phyloP scores from a whole-genome alignment of 768 basidiomycete genomes.

The Tylopilus subfusipes region DNA sequence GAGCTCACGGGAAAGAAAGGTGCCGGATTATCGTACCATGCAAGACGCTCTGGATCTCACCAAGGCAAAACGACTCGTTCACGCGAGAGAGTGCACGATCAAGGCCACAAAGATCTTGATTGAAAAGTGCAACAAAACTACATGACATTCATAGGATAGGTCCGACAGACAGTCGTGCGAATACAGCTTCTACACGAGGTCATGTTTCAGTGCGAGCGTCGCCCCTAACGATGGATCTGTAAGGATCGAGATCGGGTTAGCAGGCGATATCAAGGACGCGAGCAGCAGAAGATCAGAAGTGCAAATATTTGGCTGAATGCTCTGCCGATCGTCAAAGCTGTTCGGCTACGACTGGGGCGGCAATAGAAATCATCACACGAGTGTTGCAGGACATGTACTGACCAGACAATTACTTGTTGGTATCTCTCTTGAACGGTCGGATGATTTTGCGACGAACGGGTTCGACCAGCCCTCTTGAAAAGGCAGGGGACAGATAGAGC shows the following conservation, averaged over 20 bases:
- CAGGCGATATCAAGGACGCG: background rate
- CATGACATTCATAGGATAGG: background rate
- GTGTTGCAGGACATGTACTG: constrained; percentile 19
- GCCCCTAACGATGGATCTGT: background rate
- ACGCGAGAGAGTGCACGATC: constrained; percentile 67
- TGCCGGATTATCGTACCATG: constrained; percentile 46
- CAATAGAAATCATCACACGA: constrained; percentile 58
- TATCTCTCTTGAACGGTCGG: constrained; percentile 15
- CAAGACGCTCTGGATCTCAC: constrained; percentile 45
- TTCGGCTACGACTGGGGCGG: constrained; percentile 72
- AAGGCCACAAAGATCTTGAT: constrained; percentile 57
- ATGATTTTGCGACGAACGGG: constrained; percentile 44
- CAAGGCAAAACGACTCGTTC: constrained; percentile 64
- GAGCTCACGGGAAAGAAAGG: constrained; percentile 19
- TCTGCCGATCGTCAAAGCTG: constrained; percentile 61
- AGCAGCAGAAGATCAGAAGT: constrained; percentile 47
- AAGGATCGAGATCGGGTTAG: constrained; percentile 10
- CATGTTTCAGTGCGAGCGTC: background rate
- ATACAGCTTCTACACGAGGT: background rate
- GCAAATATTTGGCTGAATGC: constrained; percentile 67
- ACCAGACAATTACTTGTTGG: constrained; percentile 17
- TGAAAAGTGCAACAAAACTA: constrained; percentile 33
- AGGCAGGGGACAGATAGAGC: constrained; percentile 67
- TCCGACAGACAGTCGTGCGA: constrained; percentile 4
- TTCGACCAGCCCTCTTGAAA: constrained; percentile 64